Evolutionary conservation across 495 filamentous ascomycete species (phyloP), one percentile per base, ranked within the genome.

Genomic region (Neurospora terricola): DNA sequence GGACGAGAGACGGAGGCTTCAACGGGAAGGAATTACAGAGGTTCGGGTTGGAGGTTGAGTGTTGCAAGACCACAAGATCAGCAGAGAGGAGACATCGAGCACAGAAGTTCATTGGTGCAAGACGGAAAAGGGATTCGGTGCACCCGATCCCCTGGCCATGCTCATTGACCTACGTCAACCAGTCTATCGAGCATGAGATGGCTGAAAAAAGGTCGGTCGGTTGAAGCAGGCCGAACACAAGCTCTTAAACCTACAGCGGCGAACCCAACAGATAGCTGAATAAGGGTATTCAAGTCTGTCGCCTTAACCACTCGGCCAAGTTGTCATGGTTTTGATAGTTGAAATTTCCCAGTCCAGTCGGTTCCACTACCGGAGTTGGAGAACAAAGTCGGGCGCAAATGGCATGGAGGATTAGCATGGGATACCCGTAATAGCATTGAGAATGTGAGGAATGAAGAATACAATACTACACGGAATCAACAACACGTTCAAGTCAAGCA

Each of bases 301-400:
- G 76, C 76, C 76, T 75, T 77, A 78, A 78, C 76, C 76, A 78
- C 76, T 78, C 76, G 75, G 76, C 75, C 76, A 78, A 74, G 75
- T 54, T 76, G 72, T 73, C 76, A 48, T 73, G 72, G 38, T n/a
- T 12, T 38, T 14, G n/a, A 5, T 12, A 66, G 12, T 66, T 68
- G 12, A 36, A 48, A 34, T 34, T 34, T 30, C 1, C 27, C 3
- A 30, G 27, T 30, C 43, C 43, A 23, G n/a, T 11, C 7, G 43
- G 43, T 23, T 48, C 16, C 43, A 48, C 9, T n/a, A 23, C 43
- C n/a, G 8, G n/a, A 23, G n/a, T 21, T 21, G 43, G 43, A 48
- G n/a, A 23, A 6, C 43, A 48, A 21, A 48, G 43, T 23, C 43
- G n/a, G 9, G n/a, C 43, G n/a, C 43, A 21, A 48, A 48, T 10